Conservation (phyloP, 2,329 filamentous ascomycete species). For the Diaporthe citriasiana region DNA sequence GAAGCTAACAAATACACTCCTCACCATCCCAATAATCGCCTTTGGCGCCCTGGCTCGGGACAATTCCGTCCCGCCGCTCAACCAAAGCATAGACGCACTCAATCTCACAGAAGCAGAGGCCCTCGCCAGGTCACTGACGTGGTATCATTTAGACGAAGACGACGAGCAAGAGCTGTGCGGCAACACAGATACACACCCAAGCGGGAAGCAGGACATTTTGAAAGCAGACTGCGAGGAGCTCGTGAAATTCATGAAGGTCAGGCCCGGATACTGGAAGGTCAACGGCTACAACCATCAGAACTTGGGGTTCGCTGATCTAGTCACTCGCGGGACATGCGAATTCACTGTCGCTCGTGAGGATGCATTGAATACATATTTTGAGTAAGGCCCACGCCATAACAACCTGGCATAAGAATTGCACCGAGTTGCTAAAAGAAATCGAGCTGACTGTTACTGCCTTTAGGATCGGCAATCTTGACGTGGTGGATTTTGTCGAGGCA, state of each 20-base stretch:
- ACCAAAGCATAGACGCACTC: background rate
- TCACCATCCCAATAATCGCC: background rate
- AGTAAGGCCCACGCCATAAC: background rate
- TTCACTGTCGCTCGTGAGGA: background rate
- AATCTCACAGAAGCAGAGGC: background rate
- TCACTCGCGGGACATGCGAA: background rate
- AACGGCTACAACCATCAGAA: background rate
- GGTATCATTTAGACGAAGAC: conserved; percentile 15
- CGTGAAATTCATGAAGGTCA: background rate
- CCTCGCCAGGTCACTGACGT: conserved; percentile 4
- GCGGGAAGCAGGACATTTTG: background rate
- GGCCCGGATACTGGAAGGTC: conserved; percentile 8
- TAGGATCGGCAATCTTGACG: background rate
- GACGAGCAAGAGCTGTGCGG: conserved; percentile 14
- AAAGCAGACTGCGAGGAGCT: background rate
- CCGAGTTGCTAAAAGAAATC: too few relatives aligned
- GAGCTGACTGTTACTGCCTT: background rate
- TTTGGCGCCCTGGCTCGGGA: background rate
- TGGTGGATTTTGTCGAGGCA: background rate
- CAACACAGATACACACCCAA: background rate
- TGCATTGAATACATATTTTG: conserved; percentile 2
- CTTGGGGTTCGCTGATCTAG: background rate
- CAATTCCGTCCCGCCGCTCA: background rate
- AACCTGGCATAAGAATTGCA: background rate
- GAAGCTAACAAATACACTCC: conserved; percentile 10